Evolutionary conservation across 2,329 filamentous ascomycete species (phyloP), one percentile per base, ranked within the genome.

Genomic region (Apiospora hydei): DNA sequence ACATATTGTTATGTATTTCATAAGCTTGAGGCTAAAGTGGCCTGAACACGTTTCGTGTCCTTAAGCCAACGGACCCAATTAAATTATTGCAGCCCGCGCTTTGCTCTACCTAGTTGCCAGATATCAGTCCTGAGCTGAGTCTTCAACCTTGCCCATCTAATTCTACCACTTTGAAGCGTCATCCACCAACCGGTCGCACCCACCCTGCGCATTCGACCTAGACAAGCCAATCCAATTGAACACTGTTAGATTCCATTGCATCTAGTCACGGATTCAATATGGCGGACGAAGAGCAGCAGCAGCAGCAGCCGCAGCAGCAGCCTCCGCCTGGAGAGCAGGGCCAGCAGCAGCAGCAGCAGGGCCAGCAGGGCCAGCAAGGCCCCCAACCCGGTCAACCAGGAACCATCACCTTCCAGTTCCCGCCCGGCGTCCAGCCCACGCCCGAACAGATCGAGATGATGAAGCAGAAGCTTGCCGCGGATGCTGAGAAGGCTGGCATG

Each of bases 381-480:
- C 68, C 68, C 26, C 69, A 70, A 10, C 69, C 51, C 38, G 41
- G 46, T 8, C 69, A 64, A 14, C 69, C 51, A 26, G 69, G 69
- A 8, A 64, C 51, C 5, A 81, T 83, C 76, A 82, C 81, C 21
- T 78, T 80, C 72, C 77, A 76, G 66, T 78, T 75, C 72, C 78
- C 76, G 70, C 78, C 77, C 74, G 78, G 70, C 47, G 82, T 81
- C 70, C 85, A 83, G 81, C 94, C 94, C 46, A 90, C 92, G 26
- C 95, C 93, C 68, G 93, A 98, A 84, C 95, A 98, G 85, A 93
- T 98, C 75, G 89, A 90, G 71, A 88, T 89, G 71, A 96, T 98
- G 88, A 94, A 97, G 82, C 90, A 91, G 77, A 93, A 96, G 83
- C 85, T 98, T 64, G 92, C 92, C 68, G 89, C 90, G 69, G 95